Evolutionary conservation across 202 grass and related monocot species (phyloP).

Genomic region (Miscanthus sacchariflorus): DNA sequence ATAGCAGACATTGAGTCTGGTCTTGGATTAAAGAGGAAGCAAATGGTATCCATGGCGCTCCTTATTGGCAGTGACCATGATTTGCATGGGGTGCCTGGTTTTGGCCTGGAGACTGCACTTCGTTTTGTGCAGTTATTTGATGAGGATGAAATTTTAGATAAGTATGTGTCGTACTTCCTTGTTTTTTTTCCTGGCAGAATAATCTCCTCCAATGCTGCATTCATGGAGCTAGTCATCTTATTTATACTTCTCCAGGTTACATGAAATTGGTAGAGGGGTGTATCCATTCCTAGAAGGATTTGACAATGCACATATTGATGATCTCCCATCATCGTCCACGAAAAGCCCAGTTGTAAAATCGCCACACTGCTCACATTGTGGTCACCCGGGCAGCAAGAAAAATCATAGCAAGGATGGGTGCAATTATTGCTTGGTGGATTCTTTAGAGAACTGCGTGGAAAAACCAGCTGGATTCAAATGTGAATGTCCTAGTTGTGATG

Average conservation of each 20-base stretch:
- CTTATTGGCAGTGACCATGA: constrained; percentile 88
- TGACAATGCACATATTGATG: constrained; percentile 48
- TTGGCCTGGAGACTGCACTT: constrained; percentile 85
- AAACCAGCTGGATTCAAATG: constrained; percentile 84
- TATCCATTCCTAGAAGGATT: constrained; percentile 59
- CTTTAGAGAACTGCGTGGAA: constrained; percentile 69
- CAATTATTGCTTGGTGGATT: constrained; percentile 70
- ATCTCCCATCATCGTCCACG: constrained; percentile 55
- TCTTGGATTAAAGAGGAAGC: constrained; percentile 89
- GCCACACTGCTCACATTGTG: constrained; percentile 80
- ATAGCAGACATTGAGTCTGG: constrained; percentile 84
- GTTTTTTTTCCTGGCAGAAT: neutral
- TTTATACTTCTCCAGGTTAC: constrained; percentile 63
- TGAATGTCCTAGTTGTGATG: constrained; percentile 67
- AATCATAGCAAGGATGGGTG: constrained; percentile 76
- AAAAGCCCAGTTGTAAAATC: constrained; percentile 54
- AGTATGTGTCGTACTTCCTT: constrained; percentile 53
- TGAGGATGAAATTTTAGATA: constrained; percentile 77
- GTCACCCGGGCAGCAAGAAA: constrained; percentile 89
- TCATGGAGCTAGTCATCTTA: constrained; percentile 7
- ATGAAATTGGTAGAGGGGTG: constrained; percentile 71
- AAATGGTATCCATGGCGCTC: constrained; percentile 94
- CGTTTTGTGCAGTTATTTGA: constrained; percentile 76
- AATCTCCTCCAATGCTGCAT: neutral
- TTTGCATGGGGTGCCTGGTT: constrained; percentile 79